Conservation (phyloP, 2,329 filamentous ascomycete genomes). For the Sclerotinia nivalis region DNA sequence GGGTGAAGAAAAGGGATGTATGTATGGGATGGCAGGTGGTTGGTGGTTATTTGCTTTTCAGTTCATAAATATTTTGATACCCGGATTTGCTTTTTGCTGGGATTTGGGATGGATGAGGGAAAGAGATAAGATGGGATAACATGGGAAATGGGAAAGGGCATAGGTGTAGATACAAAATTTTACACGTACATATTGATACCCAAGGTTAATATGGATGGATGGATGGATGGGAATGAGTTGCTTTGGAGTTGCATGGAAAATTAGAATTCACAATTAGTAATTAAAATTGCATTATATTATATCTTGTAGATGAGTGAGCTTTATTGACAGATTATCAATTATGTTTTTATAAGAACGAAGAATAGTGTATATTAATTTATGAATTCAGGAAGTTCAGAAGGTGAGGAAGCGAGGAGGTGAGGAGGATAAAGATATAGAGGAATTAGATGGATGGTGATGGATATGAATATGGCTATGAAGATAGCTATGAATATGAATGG, state of each 20-base stretch:
- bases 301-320: no score
- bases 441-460: no score
- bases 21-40: not conserved
- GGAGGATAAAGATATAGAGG: no score
- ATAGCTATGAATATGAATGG: no score
- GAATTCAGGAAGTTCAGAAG: no score
- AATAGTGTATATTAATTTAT: no score
- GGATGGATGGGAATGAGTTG: not conserved
- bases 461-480: no score
- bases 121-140: not conserved
- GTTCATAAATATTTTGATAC: conserved; percentile 6
- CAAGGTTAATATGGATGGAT: not conserved
- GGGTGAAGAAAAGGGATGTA: not conserved
- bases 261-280: no score
- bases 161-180: not conserved
- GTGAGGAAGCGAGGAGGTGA: no score
- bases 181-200: not conserved
- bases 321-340: no score
- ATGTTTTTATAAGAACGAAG: no score
- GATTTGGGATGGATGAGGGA: not conserved
- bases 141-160: not conserved
- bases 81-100: not conserved
- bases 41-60: not conserved
- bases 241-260: not conserved
- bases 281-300: no score